Evolutionary conservation across 2,329 filamentous ascomycete genomes (phyloP), one percentile per base, ranked within the genome.

Genomic region (Colletotrichum sp.): DNA sequence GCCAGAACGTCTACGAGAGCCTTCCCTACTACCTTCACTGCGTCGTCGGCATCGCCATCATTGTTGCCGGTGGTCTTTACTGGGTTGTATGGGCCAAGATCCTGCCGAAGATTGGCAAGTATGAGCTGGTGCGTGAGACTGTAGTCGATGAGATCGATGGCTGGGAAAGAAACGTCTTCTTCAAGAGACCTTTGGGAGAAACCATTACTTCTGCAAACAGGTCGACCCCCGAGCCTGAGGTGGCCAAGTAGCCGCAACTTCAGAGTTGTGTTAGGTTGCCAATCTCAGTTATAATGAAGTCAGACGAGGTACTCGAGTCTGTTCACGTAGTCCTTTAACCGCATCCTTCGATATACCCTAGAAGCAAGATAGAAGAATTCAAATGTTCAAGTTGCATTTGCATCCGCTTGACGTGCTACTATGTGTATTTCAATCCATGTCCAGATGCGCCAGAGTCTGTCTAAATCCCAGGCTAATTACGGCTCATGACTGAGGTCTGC

Each of bases 1-100:
- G 86, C 43, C 88, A 91, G 79, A 90, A 86, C 79, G 85, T 91
- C 6, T 91, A 92, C 68, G 80, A 90, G 61, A 80, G 78, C 77
- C 83, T 92, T 61, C 90, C 90, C 1, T 92, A 92, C 82, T 92
- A 86, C 81, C 87, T 91, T 16, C 90, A 92, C 83, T 90, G 89
- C 72, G 87, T 92, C 8, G 90, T 91, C 2, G 90, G 89, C 5
- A 88, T 91, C 60, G 89, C 82, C n/a, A 84, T 92, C 55, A 84
- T 92, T n/a, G 77, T 84, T 4, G 87, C 85, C 0, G 90, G 90
- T 9, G 90, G 85, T 10, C 67, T 91, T 3, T 92, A 91, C 81
- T 92, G 90, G 90, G 76, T 91, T 7, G 57, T 91, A 8, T 92
- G 90, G 90, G 87, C 89, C 6, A 80, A 87, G 48, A 79, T 91